A percentile compares a stretch with the other conserved stretches of the same genome.
These are phyloP conservation scores for Gossypium australe DNA, from an alignment of 345 rosid genomes.

Conservation along the genomic window DNA sequence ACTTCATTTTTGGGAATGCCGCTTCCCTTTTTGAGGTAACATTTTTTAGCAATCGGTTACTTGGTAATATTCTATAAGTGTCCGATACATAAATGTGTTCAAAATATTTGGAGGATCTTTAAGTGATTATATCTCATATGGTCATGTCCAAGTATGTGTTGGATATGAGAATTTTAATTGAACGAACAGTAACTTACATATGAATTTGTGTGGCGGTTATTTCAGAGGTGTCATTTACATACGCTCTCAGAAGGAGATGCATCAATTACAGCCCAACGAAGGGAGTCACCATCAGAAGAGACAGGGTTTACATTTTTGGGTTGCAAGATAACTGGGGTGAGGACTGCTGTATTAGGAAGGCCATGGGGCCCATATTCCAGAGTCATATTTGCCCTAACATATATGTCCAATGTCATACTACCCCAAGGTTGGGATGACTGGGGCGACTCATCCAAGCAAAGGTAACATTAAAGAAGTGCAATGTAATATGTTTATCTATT, in stretches of 20 bases:
- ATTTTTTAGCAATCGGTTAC: background rate
- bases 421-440: constrained; percentile 17
- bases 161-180: too few relatives aligned
- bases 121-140: too few relatives aligned
- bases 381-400: constrained; percentile 10
- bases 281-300: constrained; percentile 6
- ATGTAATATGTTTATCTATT: background rate
- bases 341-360: constrained; percentile 10
- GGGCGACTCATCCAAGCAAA: constrained; percentile 10
- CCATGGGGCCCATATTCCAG: constrained; percentile 20
- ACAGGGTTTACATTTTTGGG: constrained; percentile 15
- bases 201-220: background rate
- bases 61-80: background rate
- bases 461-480: background rate
- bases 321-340: constrained; percentile 13
- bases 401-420: constrained; percentile 8
- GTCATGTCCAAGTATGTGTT: too few relatives aligned
- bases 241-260: background rate
- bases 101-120: too few relatives aligned
- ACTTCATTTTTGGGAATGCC: constrained; percentile 16
- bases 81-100: too few relatives aligned
- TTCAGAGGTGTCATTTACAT: constrained; percentile 15
- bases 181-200: too few relatives aligned
- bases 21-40: constrained; percentile 18
- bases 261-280: constrained; percentile 7